Evolutionary conservation across 495 filamentous ascomycete species (phyloP), one percentile per base, ranked within the genome.

Genomic region (Arthonia radiata): DNA sequence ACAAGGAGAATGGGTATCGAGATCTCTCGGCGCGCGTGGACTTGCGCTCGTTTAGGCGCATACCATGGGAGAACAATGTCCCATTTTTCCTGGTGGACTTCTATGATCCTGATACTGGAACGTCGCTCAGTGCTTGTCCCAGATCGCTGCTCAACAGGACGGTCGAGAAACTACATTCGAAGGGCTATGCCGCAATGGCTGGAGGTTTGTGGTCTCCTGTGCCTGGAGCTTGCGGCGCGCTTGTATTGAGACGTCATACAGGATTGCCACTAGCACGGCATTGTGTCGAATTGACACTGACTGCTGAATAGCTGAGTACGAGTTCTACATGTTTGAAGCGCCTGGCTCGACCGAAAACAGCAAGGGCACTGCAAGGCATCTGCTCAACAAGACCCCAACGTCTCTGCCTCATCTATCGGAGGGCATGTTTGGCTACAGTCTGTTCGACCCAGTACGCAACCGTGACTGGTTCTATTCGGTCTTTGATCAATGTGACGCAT

Each of bases 351-450:
- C 54, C n/a, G 32, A 48, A 15, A 39, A 67, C 30, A 57, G 51
- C n/a, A 67, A 65, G n/a, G 64, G 72, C 0, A 75, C 76, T 1
- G 77, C 76, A 13, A 44, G 53, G 2, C 91, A 71, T 42, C 60
- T 92, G 2, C 58, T 61, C 33, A 47, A 72, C 14, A 81, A 91
- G 38, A 56, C 75, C 0, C 64, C 71, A 16, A 56, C 72, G 17
- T 39, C 62, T 1, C 59, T 92, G 4, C 79, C 80, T 1, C 44
- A 67, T 17, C 40, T 97, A 17, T 92, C 86, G 12, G 79, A 93
- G 44, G 86, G 86, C 31, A 97, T 97, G 86, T 93, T 93, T 38
- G 86, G 82, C 16, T 97, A 97, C 53, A 86, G 76, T 36, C 52
- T 97, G 39, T 91, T 80, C n/a, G 59, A 82, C 8, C 77, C 86